Evolutionary conservation across 768 basidiomycete species (phyloP).

Genomic region (Russula emetica): DNA sequence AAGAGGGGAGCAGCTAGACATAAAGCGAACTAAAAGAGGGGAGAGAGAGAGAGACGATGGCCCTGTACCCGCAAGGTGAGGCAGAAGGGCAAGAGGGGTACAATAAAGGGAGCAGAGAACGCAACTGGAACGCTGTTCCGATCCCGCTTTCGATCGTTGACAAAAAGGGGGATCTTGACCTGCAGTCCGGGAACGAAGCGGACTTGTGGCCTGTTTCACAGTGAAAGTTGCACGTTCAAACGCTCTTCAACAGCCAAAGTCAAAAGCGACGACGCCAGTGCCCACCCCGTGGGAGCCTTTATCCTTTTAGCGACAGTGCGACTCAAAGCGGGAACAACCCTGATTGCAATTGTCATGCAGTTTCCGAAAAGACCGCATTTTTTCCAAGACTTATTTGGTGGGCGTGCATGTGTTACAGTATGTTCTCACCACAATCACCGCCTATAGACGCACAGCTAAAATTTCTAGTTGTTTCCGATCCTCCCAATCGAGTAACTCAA

Average conservation of each 20-base stretch:
- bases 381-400: no score
- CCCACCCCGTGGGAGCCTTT: conserved; percentile 6
- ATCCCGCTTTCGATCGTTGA: conserved; percentile 15
- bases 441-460: background rate
- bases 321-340: no score
- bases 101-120: conserved; percentile 6
- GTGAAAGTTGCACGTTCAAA: conserved; percentile 8
- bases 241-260: background rate
- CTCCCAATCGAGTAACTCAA: background rate
- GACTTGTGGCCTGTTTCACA: conserved; percentile 17
- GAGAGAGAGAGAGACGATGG: conserved; percentile 1
- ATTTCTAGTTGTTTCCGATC: background rate
- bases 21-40: conserved; percentile 16
- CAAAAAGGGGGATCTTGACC: conserved; percentile 12
- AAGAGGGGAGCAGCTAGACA: conserved; percentile 22
- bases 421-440: background rate
- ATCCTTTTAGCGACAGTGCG: background rate
- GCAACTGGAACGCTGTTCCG: conserved; percentile 8
- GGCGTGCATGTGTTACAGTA: no score
- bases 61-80: background rate
- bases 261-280: background rate
- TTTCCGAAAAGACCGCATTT: no score
- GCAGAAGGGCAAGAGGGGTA: conserved; percentile 6
- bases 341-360: no score
- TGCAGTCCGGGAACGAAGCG: conserved; percentile 6